phyloP scores from a whole-genome alignment of 177 flowering plant species.

The Vitis hybrid region DNA sequence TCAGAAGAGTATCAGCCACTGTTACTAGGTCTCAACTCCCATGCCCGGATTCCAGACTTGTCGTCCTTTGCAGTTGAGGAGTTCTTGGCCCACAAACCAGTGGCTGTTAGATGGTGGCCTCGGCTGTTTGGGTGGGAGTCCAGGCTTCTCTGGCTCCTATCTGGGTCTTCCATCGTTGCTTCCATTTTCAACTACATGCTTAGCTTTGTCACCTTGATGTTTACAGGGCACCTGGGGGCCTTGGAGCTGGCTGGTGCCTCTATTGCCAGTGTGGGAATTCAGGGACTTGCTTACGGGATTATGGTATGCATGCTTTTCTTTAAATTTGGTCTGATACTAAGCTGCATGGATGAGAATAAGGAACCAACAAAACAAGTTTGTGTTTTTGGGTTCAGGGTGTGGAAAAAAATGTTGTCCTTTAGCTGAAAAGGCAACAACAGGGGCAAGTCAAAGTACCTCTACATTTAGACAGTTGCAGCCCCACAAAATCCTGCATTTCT shows the following conservation, averaged over 20 bases:
- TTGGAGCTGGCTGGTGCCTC: constrained; percentile 78
- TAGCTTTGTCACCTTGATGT: constrained; percentile 63
- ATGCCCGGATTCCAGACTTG: constrained; percentile 29
- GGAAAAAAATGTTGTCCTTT: too few relatives aligned
- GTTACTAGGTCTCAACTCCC: constrained; percentile 30
- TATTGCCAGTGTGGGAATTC: constrained; percentile 70
- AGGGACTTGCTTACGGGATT: constrained; percentile 81
- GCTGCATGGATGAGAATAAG: too few relatives aligned
- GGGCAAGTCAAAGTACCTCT: too few relatives aligned
- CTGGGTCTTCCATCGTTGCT: constrained; percentile 53
- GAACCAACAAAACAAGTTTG: too few relatives aligned
- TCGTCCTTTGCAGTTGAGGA: constrained; percentile 51
- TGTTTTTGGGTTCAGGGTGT: too few relatives aligned
- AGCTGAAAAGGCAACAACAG: too few relatives aligned
- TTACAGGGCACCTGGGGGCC: constrained; percentile 64
- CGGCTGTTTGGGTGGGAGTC: constrained; percentile 65
- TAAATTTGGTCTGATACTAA: background rate
- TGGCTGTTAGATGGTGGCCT: constrained; percentile 35
- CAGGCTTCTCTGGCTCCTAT: constrained; percentile 60
- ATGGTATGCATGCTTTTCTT: constrained; percentile 40
- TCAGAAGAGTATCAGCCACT: constrained; percentile 25
- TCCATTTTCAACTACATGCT: constrained; percentile 70
- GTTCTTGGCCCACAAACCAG: constrained; percentile 34
- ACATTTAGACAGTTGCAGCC: too few relatives aligned
- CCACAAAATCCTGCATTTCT: too few relatives aligned